These are phyloP conservation scores for Penicillium oxalicum DNA, from an alignment of 2,329 filamentous ascomycete species.

Conservation along the genomic window DNA sequence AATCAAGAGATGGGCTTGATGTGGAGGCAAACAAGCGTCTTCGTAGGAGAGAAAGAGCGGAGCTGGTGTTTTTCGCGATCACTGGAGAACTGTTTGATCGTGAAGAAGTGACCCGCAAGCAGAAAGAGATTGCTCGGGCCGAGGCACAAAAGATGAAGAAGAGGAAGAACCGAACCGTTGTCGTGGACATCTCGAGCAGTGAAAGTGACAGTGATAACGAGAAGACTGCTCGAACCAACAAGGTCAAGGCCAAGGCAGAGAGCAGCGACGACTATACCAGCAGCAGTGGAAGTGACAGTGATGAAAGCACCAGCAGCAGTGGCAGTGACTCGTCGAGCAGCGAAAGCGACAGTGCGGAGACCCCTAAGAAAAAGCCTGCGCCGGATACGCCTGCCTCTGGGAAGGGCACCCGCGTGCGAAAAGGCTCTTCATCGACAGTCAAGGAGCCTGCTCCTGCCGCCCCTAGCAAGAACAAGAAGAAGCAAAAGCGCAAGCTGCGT, in stretches of 20 bases:
- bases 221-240: conserved; percentile 13
- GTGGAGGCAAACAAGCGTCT: conserved; percentile 25
- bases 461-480: conserved; percentile 18
- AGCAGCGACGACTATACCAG: conserved; percentile 17
- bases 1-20: conserved; percentile 19
- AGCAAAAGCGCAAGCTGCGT: conserved; percentile 22
- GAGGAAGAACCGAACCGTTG: conserved; percentile 39
- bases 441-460: conserved; percentile 7
- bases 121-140: conserved; percentile 17
- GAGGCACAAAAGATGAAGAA: conserved; percentile 22
- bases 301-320: conserved; percentile 16
- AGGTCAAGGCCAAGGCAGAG: conserved; percentile 10
- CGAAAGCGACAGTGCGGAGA: conserved; percentile 5
- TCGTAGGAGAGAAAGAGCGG: conserved; percentile 34
- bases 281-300: conserved; percentile 14
- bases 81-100: conserved; percentile 25
- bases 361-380: conserved; percentile 7
- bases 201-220: conserved; percentile 25
- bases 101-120: conserved; percentile 21
- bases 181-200: conserved; percentile 40
- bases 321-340: conserved; percentile 17
- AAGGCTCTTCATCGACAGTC: conserved; percentile 3
- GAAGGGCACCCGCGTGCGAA: not conserved
- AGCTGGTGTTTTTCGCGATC: conserved; percentile 33
- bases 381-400: conserved; percentile 6